These are phyloP conservation scores for Vigna hirtella DNA, from an alignment of 306 rosid species.

Conservation along the genomic window DNA sequence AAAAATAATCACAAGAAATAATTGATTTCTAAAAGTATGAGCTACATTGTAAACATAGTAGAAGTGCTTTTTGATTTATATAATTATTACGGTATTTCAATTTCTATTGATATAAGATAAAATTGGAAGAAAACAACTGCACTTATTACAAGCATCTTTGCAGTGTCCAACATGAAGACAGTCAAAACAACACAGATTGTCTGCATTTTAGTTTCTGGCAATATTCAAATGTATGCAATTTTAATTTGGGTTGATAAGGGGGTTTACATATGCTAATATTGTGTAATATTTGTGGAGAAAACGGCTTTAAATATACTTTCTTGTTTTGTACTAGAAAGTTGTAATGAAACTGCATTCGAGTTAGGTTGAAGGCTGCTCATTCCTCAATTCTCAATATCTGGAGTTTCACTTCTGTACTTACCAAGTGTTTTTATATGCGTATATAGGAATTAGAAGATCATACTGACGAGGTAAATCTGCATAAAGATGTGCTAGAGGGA, in stretches of 20 bases:
- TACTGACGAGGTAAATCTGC: slow-evolving; percentile 78
- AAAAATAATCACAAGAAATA: neutral
- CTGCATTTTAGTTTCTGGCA: slow-evolving; percentile 9
- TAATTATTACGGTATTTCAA: neutral
- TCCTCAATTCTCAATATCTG: neutral
- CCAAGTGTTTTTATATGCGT: slow-evolving; percentile 19
- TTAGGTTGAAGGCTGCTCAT: neutral
- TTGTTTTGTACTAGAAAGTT: slow-evolving; percentile 3
- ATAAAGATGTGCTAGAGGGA: slow-evolving; percentile 87
- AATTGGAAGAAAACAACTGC: neutral
- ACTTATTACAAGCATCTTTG: neutral
- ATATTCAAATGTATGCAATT: slow-evolving; percentile 12
- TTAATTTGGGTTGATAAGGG: slow-evolving; percentile 23
- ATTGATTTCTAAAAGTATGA: neutral
- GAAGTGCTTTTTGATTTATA: neutral
- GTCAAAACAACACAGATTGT: neutral
- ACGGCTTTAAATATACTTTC: neutral
- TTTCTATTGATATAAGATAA: neutral
- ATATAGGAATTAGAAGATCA: slow-evolving; percentile 89
- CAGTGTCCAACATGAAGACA: neutral
- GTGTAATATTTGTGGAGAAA: slow-evolving; percentile 28
- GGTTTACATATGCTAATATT: neutral
- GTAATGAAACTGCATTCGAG: slow-evolving; percentile 8
- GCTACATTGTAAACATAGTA: neutral
- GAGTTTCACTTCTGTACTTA: slow-evolving; percentile 35